Conservation (phyloP, 225 moss, liverwort and hornwort species). For the Bryoerythrophyllum caledonicum region DNA sequence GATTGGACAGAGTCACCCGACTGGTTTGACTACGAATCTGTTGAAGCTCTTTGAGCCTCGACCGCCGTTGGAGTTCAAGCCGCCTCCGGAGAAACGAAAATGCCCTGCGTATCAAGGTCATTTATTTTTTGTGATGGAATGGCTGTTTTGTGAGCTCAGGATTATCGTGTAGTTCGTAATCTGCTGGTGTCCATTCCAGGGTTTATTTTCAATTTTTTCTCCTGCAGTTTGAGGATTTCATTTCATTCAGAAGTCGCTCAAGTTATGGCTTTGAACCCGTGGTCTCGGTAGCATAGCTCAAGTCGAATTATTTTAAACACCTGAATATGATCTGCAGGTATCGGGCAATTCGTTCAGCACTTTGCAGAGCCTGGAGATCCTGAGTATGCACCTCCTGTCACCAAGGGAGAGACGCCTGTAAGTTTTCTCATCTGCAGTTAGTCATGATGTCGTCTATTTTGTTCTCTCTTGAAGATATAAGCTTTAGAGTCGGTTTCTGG, state of each 20-base stretch:
- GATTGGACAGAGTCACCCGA: slow-evolving; percentile 99
- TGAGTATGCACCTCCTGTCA: slow-evolving; percentile 98
- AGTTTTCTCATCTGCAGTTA: slow-evolving; percentile 13
- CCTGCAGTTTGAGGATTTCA: slow-evolving; percentile 14
- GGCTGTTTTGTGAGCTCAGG: not conserved
- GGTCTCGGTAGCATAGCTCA: not conserved
- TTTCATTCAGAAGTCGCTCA: not conserved
- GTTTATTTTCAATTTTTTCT: slow-evolving; percentile 8
- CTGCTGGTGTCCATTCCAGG: not conserved
- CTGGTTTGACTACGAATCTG: slow-evolving; percentile 92
- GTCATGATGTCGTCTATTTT: not conserved
- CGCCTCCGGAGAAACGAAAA: slow-evolving; percentile 93
- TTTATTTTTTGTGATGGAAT: not conserved
- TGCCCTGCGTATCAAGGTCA: slow-evolving; percentile 82
- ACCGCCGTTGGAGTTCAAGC: slow-evolving; percentile 86
- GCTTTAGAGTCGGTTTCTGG: not conserved
- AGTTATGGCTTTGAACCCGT: not conserved
- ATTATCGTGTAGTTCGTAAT: not conserved
- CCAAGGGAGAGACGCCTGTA: slow-evolving; percentile 96
- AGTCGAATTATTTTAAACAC: not conserved
- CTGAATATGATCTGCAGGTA: slow-evolving; percentile 44
- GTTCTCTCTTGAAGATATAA: not conserved
- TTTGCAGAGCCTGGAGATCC: slow-evolving; percentile 98
- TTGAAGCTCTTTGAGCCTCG: slow-evolving; percentile 98
- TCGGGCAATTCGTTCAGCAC: slow-evolving; percentile 87